Evolutionary conservation across 805 yeast species (phyloP).

Genomic region (Ogataea glucozyma): DNA sequence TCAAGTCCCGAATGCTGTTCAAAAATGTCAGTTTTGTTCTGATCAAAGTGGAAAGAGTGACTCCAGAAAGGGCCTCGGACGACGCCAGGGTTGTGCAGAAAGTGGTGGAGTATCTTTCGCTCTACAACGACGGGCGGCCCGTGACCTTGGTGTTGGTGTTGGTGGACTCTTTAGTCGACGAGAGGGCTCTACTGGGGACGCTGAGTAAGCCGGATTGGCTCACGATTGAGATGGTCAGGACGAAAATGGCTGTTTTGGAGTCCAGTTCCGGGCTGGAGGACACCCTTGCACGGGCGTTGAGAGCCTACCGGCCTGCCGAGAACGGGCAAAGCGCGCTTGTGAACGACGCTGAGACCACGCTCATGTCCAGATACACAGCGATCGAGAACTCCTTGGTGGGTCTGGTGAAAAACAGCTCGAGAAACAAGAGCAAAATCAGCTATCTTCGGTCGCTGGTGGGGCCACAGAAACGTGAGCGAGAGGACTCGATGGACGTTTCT

Average conservation of each 20-base stretch:
- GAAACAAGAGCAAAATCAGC: slow-evolving; percentile 12
- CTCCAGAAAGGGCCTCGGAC: slow-evolving; percentile 14
- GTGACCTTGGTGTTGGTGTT: slow-evolving; percentile 19
- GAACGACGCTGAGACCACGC: slow-evolving; percentile 19
- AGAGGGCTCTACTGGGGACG: neutral
- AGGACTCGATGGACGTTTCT: slow-evolving; percentile 12
- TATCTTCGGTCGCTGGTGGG: slow-evolving; percentile 15
- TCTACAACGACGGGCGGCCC: slow-evolving; percentile 13
- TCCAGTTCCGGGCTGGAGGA: too few species aligned
- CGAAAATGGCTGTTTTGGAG: too few species aligned
- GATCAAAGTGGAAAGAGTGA: slow-evolving; percentile 52
- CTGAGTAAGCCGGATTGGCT: slow-evolving; percentile 13
- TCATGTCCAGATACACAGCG: slow-evolving; percentile 20
- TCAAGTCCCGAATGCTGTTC: slow-evolving; percentile 40
- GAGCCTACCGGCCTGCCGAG: slow-evolving; percentile 1
- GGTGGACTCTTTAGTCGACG: slow-evolving; percentile 1
- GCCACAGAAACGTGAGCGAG: slow-evolving; percentile 9
- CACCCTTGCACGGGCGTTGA: slow-evolving; percentile 1
- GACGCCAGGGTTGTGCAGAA: slow-evolving; percentile 24
- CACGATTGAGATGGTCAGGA: neutral
- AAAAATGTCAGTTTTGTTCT: slow-evolving; percentile 44
- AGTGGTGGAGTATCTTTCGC: slow-evolving; percentile 23
- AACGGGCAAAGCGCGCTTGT: neutral
- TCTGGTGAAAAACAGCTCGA: slow-evolving; percentile 11
- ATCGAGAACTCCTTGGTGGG: slow-evolving; percentile 19